phyloP scores from a whole-genome alignment of 2,329 filamentous ascomycete species.

The Chaetomium olivaceum region DNA sequence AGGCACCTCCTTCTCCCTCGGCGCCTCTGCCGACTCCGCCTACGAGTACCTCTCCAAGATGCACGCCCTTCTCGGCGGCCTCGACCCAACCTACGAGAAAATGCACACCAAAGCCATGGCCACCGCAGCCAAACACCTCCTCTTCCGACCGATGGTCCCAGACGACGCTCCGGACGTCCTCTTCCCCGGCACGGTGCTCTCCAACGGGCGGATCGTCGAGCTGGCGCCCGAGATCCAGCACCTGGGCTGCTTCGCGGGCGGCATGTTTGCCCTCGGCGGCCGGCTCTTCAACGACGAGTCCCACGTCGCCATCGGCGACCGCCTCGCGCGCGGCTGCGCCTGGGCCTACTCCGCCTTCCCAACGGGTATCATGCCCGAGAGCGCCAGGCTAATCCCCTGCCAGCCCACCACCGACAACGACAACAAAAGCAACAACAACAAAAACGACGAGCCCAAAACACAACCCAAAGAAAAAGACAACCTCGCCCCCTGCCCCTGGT shows the following conservation, averaged over 20 bases:
- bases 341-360: constrained; percentile 55
- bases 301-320: constrained; percentile 48
- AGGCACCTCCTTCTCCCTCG: constrained; percentile 46
- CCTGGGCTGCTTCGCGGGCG: constrained; percentile 46
- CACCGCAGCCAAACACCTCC: constrained; percentile 60
- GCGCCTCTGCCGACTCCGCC: constrained; percentile 50
- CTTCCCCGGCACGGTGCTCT: constrained; percentile 50
- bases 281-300: constrained; percentile 39
- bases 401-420: constrained; percentile 27
- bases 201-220: constrained; percentile 35
- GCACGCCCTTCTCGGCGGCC: constrained; percentile 64
- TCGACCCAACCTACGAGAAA: constrained; percentile 60
- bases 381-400: constrained; percentile 42
- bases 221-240: constrained; percentile 44
- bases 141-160: constrained; percentile 68
- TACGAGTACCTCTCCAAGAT: constrained; percentile 65
- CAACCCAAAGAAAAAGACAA: too few relatives aligned
- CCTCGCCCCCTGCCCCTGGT: constrained; percentile 34
- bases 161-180: constrained; percentile 55
- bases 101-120: constrained; percentile 67
- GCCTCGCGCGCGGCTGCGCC: constrained; percentile 54
- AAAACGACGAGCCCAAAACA: not conserved
- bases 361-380: constrained; percentile 57
- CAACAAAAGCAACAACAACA: not conserved
- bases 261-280: constrained; percentile 47